Conservation (phyloP, 148 eudicot genomes). For the Polygonum maritimum region DNA sequence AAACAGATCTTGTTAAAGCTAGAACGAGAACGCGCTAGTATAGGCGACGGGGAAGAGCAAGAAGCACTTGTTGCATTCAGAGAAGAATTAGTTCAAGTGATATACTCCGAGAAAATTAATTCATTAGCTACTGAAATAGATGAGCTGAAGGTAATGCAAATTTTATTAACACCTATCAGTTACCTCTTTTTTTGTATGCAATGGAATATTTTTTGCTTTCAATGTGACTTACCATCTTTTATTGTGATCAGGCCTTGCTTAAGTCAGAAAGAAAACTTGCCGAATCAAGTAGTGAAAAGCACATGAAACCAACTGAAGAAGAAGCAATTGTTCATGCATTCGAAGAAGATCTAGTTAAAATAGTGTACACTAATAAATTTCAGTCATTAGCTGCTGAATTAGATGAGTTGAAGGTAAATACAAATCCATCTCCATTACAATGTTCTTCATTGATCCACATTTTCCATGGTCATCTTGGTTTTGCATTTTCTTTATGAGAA, state of each 20-base stretch:
- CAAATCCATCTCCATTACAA: not conserved
- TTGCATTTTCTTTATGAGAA: too few species aligned
- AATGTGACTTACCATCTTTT: not conserved
- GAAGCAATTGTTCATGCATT: conserved; percentile 30
- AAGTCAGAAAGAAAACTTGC: conserved; percentile 47
- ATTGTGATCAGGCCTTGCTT: conserved; percentile 35
- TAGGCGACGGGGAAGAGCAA: conserved; percentile 22
- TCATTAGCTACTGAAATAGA: conserved; percentile 60
- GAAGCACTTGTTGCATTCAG: conserved; percentile 33
- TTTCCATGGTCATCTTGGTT: too few species aligned
- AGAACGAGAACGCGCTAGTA: conserved; percentile 53
- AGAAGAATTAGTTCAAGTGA: conserved; percentile 55
- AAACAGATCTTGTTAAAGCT: not conserved
- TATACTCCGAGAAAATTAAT: conserved; percentile 59
- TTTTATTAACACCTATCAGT: too few species aligned
- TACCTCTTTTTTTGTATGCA: too few species aligned
- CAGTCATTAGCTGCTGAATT: conserved; percentile 58
- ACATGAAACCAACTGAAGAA: conserved; percentile 13
- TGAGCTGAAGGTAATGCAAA: conserved; percentile 49
- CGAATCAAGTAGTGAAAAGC: conserved; percentile 46
- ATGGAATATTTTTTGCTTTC: not conserved
- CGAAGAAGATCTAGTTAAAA: conserved; percentile 54
- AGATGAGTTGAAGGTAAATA: conserved; percentile 62
- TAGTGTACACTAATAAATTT: conserved; percentile 58
- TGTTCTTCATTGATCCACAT: not conserved